These are phyloP conservation scores for Dissophora globulifera DNA, from an alignment of 192 early-diverging fungal species.

Conservation along the genomic window DNA sequence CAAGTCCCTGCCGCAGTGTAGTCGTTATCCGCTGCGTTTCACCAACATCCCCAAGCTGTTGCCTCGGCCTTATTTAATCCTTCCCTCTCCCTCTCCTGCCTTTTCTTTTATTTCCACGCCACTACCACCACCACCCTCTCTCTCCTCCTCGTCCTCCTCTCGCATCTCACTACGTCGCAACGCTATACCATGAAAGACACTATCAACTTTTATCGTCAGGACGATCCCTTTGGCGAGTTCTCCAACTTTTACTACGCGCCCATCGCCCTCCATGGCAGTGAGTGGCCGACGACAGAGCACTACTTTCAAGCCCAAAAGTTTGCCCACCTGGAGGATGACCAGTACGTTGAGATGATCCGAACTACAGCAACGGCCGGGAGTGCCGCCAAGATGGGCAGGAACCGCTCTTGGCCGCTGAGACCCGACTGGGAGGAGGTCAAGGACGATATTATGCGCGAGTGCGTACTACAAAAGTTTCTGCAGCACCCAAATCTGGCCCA, in stretches of 20 bases:
- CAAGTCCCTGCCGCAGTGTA: too few relatives aligned
- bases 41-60: too few relatives aligned
- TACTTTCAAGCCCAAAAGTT: constrained; percentile 59
- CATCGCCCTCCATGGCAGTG: constrained; percentile 17
- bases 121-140: too few relatives aligned
- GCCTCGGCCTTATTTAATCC: too few relatives aligned
- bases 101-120: not conserved
- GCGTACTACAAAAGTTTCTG: constrained; percentile 54
- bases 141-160: too few relatives aligned
- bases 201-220: constrained; percentile 55
- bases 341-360: constrained; percentile 45
- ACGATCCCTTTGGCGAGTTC: constrained; percentile 48
- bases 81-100: not conserved
- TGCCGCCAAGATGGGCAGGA: constrained; percentile 58
- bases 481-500: constrained; percentile 45
- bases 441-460: constrained; percentile 53
- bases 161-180: too few relatives aligned
- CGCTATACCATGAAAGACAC: constrained; percentile 24
- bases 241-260: constrained; percentile 55
- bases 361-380: constrained; percentile 19
- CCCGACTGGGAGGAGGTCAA: constrained; percentile 60
- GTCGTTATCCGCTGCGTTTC: too few relatives aligned
- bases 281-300: constrained; percentile 58
- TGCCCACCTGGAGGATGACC: constrained; percentile 12
- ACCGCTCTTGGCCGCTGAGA: constrained; percentile 30